Evolutionary conservation across 139 green algal genomes (phyloP), one percentile per base, ranked within the genome.

Genomic region (Coelastrella sp.): DNA sequence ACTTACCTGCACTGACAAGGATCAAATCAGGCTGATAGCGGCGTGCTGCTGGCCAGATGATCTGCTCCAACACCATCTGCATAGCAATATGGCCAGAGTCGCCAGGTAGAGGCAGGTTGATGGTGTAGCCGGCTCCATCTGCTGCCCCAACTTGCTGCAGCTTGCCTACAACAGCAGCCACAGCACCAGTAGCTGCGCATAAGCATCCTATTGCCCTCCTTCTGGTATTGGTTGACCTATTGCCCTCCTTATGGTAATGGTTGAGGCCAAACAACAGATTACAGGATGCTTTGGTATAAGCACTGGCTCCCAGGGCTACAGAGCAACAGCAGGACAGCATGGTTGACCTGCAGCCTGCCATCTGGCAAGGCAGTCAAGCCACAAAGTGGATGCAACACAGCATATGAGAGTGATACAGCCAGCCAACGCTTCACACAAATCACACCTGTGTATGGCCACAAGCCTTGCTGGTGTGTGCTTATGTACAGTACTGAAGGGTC

Each of bases 11-110:
- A 80, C 93, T 97, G 22, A 98, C 93, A 11, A 99, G 87, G 17
- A 99, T 95, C 73, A 99, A 95, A 71, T 99, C 96, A 47, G 97
- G 97, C 47, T 93, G 65, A 89, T 98, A 99, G 5, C 92, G 79
- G 19, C 75, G 59, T 4, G 94, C 93, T 13, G 96, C 96, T 2
- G 98, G 98, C 5, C 73, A 90, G 0, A 99, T 91, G 3, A 99
- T 77, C 54, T 97, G 90, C 16, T 97, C 94, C 22, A 97, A 95
- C 19, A 95, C 94, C 60, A 81, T 54, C n/a, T 91, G 73, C 68
- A 97, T 95, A 5, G 93, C 94, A 8, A 61, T 71, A 66, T 99
- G 94, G 0, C 97, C 97, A 54, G 94, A 79, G 32, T 94, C 91
- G 65, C 94, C 94, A 64, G 83, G 83, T 20, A 99, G 87, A 0